phyloP scores from a whole-genome alignment of 78 protist species.

The Tieghemostelium lacteum region DNA sequence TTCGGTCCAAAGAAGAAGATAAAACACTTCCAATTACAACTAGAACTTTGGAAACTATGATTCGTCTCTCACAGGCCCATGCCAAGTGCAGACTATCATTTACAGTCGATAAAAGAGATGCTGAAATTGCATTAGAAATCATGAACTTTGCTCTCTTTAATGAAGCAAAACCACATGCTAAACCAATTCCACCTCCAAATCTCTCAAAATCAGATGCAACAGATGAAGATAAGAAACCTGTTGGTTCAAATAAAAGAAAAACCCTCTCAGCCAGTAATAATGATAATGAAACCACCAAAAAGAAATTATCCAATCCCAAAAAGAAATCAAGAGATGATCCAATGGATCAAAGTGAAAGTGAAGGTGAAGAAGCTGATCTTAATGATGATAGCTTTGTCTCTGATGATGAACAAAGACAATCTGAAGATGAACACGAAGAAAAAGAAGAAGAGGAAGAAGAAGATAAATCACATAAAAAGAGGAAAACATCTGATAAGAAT shows the following conservation, averaged over 20 bases:
- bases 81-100: conserved; percentile 94
- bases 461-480: neutral
- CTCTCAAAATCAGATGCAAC: too few species aligned
- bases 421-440: neutral
- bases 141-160: conserved; percentile 61
- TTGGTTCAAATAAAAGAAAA: neutral
- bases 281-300: neutral
- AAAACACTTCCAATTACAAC: conserved; percentile 96
- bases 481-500: neutral
- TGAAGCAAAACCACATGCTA: neutral
- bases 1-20: conserved; percentile 49
- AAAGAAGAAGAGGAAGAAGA: neutral
- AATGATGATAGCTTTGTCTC: neutral
- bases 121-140: conserved; percentile 69
- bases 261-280: neutral
- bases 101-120: conserved; percentile 28
- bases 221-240: neutral
- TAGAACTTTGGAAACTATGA: conserved; percentile 97
- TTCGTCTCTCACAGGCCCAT: conserved; percentile 97
- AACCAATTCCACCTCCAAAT: neutral
- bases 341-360: neutral
- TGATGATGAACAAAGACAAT: neutral
- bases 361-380: neutral
- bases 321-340: neutral
- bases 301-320: too few species aligned